A percentile compares a stretch with the other conserved stretches of the same genome.
Evolutionary conservation across 139 green algal genomes (phyloP).

Genomic region (Coelastrella sp.): DNA sequence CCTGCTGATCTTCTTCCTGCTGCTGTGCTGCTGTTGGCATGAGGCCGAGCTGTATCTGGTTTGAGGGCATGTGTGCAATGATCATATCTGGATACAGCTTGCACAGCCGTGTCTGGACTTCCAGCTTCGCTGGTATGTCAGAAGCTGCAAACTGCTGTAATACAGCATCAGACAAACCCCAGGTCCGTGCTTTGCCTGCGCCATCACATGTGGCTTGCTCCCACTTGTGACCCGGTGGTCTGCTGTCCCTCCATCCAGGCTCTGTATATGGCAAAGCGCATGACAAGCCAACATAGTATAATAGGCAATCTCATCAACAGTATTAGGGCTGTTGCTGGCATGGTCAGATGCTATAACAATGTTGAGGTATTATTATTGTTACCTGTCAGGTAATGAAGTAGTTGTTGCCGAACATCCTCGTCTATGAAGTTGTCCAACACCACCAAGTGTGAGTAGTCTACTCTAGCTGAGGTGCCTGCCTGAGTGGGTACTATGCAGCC

Average conservation of each 20-base stretch:
- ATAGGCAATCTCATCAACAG: no score
- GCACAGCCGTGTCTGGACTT: slow-evolving; percentile 79
- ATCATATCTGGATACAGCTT: slow-evolving; percentile 78
- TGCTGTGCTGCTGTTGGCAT: slow-evolving; percentile 27
- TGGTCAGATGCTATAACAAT: background rate
- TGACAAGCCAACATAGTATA: background rate
- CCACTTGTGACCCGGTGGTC: slow-evolving; percentile 66
- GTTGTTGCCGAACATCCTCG: slow-evolving; percentile 48
- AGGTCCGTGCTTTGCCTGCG: slow-evolving; percentile 60
- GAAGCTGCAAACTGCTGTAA: slow-evolving; percentile 58
- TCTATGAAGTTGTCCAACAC: slow-evolving; percentile 78
- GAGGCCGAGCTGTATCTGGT: slow-evolving; percentile 67
- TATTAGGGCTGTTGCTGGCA: background rate
- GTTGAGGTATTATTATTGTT: background rate
- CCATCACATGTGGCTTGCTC: slow-evolving; percentile 72
- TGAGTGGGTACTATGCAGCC: slow-evolving; percentile 77
- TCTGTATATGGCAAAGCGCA: background rate
- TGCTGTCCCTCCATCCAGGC: slow-evolving; percentile 22
- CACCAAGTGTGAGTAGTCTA: slow-evolving; percentile 66
- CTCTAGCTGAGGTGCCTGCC: slow-evolving; percentile 50
- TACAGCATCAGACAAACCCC: slow-evolving; percentile 66
- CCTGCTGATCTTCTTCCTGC: background rate
- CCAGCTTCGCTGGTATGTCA: slow-evolving; percentile 63
- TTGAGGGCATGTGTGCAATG: slow-evolving; percentile 82
- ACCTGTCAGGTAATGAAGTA: slow-evolving; percentile 62